phyloP scores from a whole-genome alignment of 495 filamentous ascomycete species.

The Pyrenula massariospora region DNA sequence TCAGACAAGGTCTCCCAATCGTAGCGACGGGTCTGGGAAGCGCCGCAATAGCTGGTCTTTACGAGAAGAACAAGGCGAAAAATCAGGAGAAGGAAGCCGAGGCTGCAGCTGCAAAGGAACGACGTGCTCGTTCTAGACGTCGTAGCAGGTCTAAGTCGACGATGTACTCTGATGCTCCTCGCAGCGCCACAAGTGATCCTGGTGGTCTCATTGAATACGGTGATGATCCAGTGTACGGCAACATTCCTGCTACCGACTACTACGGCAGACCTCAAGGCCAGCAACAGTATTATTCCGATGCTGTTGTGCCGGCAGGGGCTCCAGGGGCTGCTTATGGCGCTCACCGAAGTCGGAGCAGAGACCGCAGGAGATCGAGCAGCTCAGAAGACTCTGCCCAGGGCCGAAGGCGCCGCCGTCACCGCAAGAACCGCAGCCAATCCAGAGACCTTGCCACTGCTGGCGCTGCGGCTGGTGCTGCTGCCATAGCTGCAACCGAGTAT shows the following conservation, averaged over 20 bases:
- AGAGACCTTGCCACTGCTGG: slow-evolving; percentile 57
- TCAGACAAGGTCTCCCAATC: slow-evolving; percentile 51
- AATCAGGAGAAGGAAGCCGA: slow-evolving; percentile 46
- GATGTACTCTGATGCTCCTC: slow-evolving; percentile 42
- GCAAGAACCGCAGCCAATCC: slow-evolving; percentile 43
- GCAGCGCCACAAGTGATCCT: slow-evolving; percentile 48
- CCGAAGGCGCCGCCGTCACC: slow-evolving; percentile 24
- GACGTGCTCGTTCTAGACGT: slow-evolving; percentile 38
- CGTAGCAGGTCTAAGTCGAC: slow-evolving; percentile 42
- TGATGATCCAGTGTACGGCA: slow-evolving; percentile 46
- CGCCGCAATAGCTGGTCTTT: slow-evolving; percentile 69
- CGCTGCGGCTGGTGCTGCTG: slow-evolving; percentile 59
- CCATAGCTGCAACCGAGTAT: slow-evolving; percentile 60
- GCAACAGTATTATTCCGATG: slow-evolving; percentile 30
- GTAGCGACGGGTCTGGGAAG: slow-evolving; percentile 66
- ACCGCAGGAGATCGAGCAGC: slow-evolving; percentile 28
- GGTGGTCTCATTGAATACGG: slow-evolving; percentile 77
- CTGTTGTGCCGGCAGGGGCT: slow-evolving; percentile 17
- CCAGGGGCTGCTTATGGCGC: slow-evolving; percentile 29
- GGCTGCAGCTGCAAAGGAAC: slow-evolving; percentile 27
- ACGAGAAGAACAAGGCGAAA: slow-evolving; percentile 62
- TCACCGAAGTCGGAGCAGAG: slow-evolving; percentile 23
- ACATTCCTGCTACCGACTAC: slow-evolving; percentile 35
- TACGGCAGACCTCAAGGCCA: slow-evolving; percentile 33
- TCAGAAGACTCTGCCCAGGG: slow-evolving; percentile 33